Conservation (phyloP, 345 rosid species). For the Abelmoschus esculentus region DNA sequence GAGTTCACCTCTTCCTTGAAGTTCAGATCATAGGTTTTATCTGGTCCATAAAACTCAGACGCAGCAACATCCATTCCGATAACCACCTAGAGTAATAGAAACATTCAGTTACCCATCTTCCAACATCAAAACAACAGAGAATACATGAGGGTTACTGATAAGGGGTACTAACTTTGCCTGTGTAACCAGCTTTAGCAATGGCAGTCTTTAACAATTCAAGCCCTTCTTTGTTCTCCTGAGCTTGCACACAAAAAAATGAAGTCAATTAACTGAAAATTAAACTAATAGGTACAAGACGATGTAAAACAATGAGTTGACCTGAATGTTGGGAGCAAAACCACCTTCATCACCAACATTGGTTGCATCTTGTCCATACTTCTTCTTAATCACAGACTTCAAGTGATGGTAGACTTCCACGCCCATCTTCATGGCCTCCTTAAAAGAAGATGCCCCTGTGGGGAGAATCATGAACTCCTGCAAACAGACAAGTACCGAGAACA, state of each 20-base stretch:
- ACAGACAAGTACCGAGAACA: background rate
- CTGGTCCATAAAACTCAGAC: background rate
- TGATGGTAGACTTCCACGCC: slow-evolving; percentile 93
- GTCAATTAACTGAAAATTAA: background rate
- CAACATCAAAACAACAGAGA: background rate
- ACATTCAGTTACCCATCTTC: background rate
- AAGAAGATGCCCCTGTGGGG: slow-evolving; percentile 82
- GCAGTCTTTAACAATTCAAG: slow-evolving; percentile 4
- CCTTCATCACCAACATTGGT: slow-evolving; percentile 99
- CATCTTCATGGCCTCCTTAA: slow-evolving; percentile 99
- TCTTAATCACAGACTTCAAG: slow-evolving; percentile 84
- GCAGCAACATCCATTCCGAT: slow-evolving; percentile 2
- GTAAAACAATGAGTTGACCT: slow-evolving; percentile 28
- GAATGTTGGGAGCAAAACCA: slow-evolving; percentile 97
- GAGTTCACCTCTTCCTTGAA: slow-evolving; percentile 1
- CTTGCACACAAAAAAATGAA: slow-evolving; percentile 10
- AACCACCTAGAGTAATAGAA: slow-evolving; percentile 5
- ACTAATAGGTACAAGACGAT: background rate
- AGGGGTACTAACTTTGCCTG: slow-evolving; percentile 58
- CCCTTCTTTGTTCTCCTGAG: slow-evolving; percentile 52
- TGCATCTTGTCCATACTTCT: slow-evolving; percentile 99
- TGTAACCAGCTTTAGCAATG: slow-evolving; percentile 68
- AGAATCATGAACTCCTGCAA: slow-evolving; percentile 95
- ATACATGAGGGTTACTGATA: background rate
- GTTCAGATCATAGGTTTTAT: slow-evolving; percentile 1